phyloP scores from a whole-genome alignment of 2,329 filamentous ascomycete genomes.

The Talaromyces albobiverticillius region DNA sequence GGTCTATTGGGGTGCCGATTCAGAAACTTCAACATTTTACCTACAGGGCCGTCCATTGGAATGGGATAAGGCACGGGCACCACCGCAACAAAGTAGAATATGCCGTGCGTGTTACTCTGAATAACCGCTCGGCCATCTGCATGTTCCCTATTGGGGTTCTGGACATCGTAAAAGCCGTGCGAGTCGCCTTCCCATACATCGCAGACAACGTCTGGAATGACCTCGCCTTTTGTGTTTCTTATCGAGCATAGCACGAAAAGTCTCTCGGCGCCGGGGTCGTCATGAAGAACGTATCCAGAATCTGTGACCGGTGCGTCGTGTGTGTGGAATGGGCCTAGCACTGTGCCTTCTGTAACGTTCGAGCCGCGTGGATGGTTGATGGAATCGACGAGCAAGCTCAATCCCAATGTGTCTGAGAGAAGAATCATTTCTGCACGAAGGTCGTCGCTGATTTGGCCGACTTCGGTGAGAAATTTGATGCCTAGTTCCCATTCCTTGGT shows the following conservation, averaged over 20 bases:
- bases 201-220: constrained; percentile 65
- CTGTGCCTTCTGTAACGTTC: constrained; percentile 35
- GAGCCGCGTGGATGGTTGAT: constrained; percentile 66
- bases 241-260: constrained; percentile 71
- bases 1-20: constrained; percentile 73
- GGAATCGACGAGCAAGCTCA: constrained; percentile 75
- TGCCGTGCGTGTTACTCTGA: constrained; percentile 65
- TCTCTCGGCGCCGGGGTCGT: constrained; percentile 52
- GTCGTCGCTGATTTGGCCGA: constrained; percentile 58
- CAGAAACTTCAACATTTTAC: constrained; percentile 63
- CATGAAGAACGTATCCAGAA: constrained; percentile 3
- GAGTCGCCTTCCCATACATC: constrained; percentile 86
- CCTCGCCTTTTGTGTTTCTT: constrained; percentile 60
- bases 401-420: constrained; percentile 64
- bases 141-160: constrained; percentile 60
- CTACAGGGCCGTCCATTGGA: constrained; percentile 79
- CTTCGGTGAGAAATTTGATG: constrained; percentile 67
- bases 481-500: constrained; percentile 76
- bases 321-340: constrained; percentile 60
- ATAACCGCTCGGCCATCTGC: constrained; percentile 73
- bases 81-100: constrained; percentile 83
- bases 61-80: constrained; percentile 83
- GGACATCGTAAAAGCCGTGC: constrained; percentile 72
- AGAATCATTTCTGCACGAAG: constrained; percentile 6
- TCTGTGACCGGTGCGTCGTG: neutral